These are phyloP conservation scores for Imleria badia DNA, from an alignment of 768 basidiomycete species.

Conservation along the genomic window DNA sequence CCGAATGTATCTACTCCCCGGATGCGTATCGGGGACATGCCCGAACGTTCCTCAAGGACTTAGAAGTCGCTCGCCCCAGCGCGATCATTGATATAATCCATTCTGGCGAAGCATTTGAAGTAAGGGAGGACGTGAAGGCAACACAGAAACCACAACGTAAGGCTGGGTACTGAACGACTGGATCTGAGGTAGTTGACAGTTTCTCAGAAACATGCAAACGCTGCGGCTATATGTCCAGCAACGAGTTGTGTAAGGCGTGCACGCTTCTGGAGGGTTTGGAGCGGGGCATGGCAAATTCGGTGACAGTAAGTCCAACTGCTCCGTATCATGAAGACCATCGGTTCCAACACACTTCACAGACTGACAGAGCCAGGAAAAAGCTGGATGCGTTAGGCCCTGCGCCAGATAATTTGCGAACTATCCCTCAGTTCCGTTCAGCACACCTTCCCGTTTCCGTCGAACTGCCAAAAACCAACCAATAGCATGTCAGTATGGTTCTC, in stretches of 20 bases:
- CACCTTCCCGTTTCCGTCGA: constrained; percentile 44
- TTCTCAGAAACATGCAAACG: constrained; percentile 79
- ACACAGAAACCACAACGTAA: constrained; percentile 82
- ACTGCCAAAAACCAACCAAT: constrained; percentile 20
- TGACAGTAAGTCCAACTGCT: constrained; percentile 48
- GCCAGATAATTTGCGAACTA: constrained; percentile 71
- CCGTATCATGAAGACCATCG: not conserved
- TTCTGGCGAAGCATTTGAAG: constrained; percentile 89
- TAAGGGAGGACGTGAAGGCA: constrained; percentile 81
- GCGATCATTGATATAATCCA: constrained; percentile 98
- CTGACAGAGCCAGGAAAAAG: constrained; percentile 64
- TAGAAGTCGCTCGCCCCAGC: constrained; percentile 91
- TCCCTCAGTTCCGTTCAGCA: constrained; percentile 63
- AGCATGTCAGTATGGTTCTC: not conserved
- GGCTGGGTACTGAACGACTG: constrained; percentile 27
- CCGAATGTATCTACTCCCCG: constrained; percentile 98
- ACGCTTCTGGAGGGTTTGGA: constrained; percentile 89
- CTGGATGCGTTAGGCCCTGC: constrained; percentile 57
- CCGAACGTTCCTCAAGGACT: constrained; percentile 88
- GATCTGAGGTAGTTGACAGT: not conserved
- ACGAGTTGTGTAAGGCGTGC: constrained; percentile 95
- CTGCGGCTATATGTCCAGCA: constrained; percentile 96
- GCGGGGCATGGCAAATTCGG: constrained; percentile 67
- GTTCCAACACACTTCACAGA: constrained; percentile 41
- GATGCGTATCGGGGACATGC: constrained; percentile 99